Evolutionary conservation across 257 asterid genomes (phyloP), one percentile per base, ranked within the genome.

Genomic region (Solanum sejunctum): DNA sequence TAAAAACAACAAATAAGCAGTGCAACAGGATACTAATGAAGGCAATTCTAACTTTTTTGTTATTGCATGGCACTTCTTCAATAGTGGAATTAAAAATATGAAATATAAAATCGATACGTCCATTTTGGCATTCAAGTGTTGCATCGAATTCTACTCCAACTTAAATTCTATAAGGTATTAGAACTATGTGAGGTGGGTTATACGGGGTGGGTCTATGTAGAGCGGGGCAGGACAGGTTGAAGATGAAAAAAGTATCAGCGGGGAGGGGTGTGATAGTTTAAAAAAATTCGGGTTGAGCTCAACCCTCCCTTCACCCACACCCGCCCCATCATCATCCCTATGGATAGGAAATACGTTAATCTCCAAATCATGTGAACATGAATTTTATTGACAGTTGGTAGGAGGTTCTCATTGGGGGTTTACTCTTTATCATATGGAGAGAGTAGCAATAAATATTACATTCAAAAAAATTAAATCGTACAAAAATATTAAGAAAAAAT

Each of bases 281-380:
- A 26, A 26, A 26, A 26, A 26, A 26, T 26, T 26, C 26, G 26
- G 26, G 26, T 26, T 26, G 26, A 26, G 26, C 26, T 26, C 26
- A 26, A 26, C 1, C 26, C 1, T 0, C 1, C 26, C 1, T 1
- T 1, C 1, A 26, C 1, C 26, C 26, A 1, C 26, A 26, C 26
- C 26, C 26, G 26, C 1, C 26, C 26, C 26, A 26, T 26, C 1
- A 1, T 26, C 26, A 26, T 26, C 26, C 26, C 26, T 26, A 71
- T 41, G 80, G 11, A 70, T 41, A 36, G 18, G 16, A 71, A 71
- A 56, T 43, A 51, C 12, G 7, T 41, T 21, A 12, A 20, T 55
- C 56, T 43, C 36, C 56, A 71, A 66, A 71, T 71, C 36, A 71
- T 41, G 43, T 41, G 32, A 2, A 41, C 3, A 21, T 8, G 55